Percentiles rank a stretch among this genome's conserved stretches.
phyloP scores from a whole-genome alignment of 2,329 filamentous ascomycete genomes.

The Ascochyta lentis region DNA sequence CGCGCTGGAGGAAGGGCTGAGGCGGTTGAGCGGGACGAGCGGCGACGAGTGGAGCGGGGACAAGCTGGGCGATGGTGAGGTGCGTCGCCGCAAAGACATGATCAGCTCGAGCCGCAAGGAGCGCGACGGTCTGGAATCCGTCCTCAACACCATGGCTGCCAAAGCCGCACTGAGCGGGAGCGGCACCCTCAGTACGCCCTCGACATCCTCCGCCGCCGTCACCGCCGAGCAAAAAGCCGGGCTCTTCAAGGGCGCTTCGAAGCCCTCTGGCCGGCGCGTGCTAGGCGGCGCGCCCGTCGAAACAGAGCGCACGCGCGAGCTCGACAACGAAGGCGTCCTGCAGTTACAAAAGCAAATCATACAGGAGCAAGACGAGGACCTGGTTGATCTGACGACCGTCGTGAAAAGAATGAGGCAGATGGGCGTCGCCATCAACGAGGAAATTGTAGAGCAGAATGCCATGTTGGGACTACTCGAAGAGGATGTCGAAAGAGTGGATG shows the following conservation, averaged over 20 bases:
- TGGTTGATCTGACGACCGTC: constrained; percentile 71
- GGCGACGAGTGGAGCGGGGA: constrained; percentile 53
- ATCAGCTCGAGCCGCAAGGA: constrained; percentile 74
- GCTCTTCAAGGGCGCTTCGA: constrained; percentile 41
- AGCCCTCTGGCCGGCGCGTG: constrained; percentile 64
- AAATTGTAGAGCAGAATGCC: constrained; percentile 70
- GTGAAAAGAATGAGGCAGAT: constrained; percentile 78
- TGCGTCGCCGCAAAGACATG: constrained; percentile 73
- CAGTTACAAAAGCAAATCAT: constrained; percentile 78
- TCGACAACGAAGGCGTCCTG: constrained; percentile 77
- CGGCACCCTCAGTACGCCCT: constrained; percentile 30
- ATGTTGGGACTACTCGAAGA: constrained; percentile 71
- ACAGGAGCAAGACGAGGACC: constrained; percentile 74
- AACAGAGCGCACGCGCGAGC: constrained; percentile 76
- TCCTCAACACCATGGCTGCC: constrained; percentile 69
- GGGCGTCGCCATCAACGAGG: constrained; percentile 76
- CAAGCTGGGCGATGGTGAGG: constrained; percentile 74
- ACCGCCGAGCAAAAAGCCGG: constrained; percentile 45
- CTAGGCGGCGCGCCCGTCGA: constrained; percentile 76
- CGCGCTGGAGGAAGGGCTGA: constrained; percentile 70
- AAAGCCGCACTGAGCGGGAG: constrained; percentile 54
- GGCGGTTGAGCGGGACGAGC: constrained; percentile 42
- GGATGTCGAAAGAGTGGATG: constrained; percentile 69
- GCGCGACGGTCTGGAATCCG: constrained; percentile 75
- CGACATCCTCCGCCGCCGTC: constrained; percentile 41